A percentile compares a stretch with the other conserved stretches of the same genome.
Conservation (phyloP, 495 filamentous ascomycete genomes). For the Cercophora samala region DNA sequence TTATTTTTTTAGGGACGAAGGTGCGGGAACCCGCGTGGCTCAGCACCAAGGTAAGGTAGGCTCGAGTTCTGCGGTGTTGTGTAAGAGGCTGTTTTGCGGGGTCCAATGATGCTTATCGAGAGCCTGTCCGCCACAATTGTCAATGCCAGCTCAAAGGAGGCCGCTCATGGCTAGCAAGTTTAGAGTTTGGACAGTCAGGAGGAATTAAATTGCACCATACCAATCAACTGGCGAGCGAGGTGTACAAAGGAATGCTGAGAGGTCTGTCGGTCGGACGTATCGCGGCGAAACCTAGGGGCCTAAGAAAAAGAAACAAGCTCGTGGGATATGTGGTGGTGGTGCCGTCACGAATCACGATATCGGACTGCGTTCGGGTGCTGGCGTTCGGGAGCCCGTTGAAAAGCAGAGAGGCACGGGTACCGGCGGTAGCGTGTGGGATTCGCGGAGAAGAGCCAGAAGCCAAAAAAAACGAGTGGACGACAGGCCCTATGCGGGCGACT, state of each 20-base stretch:
- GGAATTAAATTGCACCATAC: neutral
- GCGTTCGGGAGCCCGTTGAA: neutral
- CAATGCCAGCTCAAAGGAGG: neutral
- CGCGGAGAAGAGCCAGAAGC: neutral
- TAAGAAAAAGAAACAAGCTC: slow-evolving; percentile 1
- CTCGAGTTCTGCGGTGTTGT: too few species aligned
- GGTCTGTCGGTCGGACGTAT: slow-evolving; percentile 2
- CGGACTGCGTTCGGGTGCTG: slow-evolving; percentile 11
- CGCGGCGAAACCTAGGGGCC: slow-evolving; percentile 2
- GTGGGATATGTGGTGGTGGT: slow-evolving; percentile 2
- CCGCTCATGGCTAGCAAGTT: neutral
- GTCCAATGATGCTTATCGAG: neutral
- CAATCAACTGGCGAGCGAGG: neutral
- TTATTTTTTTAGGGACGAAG: neutral
- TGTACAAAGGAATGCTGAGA: neutral
- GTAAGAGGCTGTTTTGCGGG: slow-evolving; percentile 1
- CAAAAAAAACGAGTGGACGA: slow-evolving; percentile 9
- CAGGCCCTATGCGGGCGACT: neutral
- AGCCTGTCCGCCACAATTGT: neutral
- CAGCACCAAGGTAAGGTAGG: too few species aligned
- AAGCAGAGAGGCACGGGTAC: slow-evolving; percentile 5
- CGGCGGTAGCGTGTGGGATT: neutral
- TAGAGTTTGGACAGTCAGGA: neutral
- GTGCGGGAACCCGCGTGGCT: neutral
- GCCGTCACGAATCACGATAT: slow-evolving; percentile 11